phyloP scores from a whole-genome alignment of 1,139 yeast species.

The Taphrina pruni region DNA sequence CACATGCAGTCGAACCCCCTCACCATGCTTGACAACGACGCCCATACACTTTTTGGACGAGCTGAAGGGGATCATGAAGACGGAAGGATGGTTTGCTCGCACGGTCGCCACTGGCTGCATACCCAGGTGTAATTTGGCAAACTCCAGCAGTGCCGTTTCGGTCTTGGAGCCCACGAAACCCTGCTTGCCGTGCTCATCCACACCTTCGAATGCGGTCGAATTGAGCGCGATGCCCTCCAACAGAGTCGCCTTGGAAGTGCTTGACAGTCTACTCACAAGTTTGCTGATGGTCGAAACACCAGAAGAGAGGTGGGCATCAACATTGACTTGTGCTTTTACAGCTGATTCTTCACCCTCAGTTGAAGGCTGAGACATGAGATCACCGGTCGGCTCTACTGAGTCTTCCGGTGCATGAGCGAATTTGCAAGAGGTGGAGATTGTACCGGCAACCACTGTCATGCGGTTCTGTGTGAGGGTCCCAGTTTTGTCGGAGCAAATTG shows the following conservation, averaged over 20 bases:
- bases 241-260: slow-evolving; percentile 55
- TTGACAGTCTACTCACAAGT: slow-evolving; percentile 48
- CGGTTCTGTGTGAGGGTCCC: slow-evolving; percentile 93
- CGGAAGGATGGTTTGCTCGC: slow-evolving; percentile 57
- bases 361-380: not conserved
- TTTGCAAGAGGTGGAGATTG: slow-evolving; percentile 60
- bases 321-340: slow-evolving; percentile 10
- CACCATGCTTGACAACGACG: slow-evolving; percentile 60
- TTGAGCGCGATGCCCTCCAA: slow-evolving; percentile 72
- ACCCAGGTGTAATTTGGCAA: slow-evolving; percentile 66
- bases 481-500: slow-evolving; percentile 95
- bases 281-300: slow-evolving; percentile 6
- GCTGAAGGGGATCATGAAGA: slow-evolving; percentile 86
- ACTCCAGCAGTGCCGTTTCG: slow-evolving; percentile 80
- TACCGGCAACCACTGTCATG: slow-evolving; percentile 86
- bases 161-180: slow-evolving; percentile 90
- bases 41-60: slow-evolving; percentile 94
- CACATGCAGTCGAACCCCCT: slow-evolving; percentile 64
- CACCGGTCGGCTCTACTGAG: slow-evolving; percentile 29
- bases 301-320: slow-evolving; percentile 9
- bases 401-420: slow-evolving; percentile 35
- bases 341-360: slow-evolving; percentile 11
- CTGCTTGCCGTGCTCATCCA: slow-evolving; percentile 56
- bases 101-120: slow-evolving; percentile 56
- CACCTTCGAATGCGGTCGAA: slow-evolving; percentile 80